These are phyloP conservation scores for Conticribra guillardii DNA, from an alignment of 108 stramenopile genomes.

Conservation along the genomic window DNA sequence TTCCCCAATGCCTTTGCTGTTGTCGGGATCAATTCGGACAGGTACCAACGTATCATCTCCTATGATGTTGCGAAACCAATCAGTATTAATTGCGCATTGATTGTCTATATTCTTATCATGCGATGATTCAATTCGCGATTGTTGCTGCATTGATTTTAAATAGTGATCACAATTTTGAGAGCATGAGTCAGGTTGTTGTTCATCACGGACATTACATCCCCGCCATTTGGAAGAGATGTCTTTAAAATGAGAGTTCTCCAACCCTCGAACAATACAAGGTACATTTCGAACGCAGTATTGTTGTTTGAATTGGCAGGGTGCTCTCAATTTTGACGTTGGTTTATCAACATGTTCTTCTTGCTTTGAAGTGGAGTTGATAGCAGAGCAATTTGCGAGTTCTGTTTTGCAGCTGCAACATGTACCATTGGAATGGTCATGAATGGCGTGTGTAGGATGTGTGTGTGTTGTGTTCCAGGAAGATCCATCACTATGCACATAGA, in stretches of 20 bases:
- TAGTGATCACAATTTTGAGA: too few species aligned
- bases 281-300: conserved; percentile 46
- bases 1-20: background rate
- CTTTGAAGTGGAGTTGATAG: background rate
- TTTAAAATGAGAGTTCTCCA: conserved; percentile 31
- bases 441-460: background rate
- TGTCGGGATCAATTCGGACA: conserved; percentile 43
- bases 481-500: conserved; percentile 4
- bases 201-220: background rate
- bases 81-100: conserved; percentile 15
- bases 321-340: conserved; percentile 14
- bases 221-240: conserved; percentile 30
- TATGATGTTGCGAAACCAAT: conserved; percentile 67
- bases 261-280: conserved; percentile 55
- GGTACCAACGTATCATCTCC: conserved; percentile 65
- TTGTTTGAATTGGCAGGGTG: conserved; percentile 40
- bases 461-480: background rate
- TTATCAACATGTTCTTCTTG: background rate
- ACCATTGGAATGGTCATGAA: too few species aligned
- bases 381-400: background rate
- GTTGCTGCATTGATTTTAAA: background rate
- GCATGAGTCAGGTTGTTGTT: too few species aligned
- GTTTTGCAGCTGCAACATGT: too few species aligned
- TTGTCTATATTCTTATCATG: conserved; percentile 1
- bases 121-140: background rate